Evolutionary conservation across 768 basidiomycete genomes (phyloP).

Genomic region (Chlorophyllum brunneum): DNA sequence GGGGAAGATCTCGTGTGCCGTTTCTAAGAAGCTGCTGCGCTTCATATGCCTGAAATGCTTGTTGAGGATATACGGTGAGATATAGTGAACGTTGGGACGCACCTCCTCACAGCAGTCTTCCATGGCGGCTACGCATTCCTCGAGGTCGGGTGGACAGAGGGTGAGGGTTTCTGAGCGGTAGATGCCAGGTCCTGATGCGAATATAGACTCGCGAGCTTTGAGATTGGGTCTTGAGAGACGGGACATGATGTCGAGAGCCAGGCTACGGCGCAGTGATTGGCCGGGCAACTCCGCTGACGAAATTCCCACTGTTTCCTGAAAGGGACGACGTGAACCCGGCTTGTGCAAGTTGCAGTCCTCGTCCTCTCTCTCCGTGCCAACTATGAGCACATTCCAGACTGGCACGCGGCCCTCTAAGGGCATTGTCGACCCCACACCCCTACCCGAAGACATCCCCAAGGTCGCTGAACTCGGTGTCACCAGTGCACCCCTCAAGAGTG

Average conservation of each 20-base stretch:
- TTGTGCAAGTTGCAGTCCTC: conserved; percentile 8
- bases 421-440: conserved; percentile 62
- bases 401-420: conserved; percentile 44
- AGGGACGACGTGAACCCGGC: conserved; percentile 12
- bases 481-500: conserved; percentile 92
- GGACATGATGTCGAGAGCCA: conserved; percentile 32
- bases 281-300: conserved; percentile 3
- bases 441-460: conserved; percentile 62
- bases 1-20: conserved; percentile 67
- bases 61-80: neutral
- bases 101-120: conserved; percentile 83
- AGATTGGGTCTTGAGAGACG: conserved; percentile 49
- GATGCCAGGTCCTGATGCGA: conserved; percentile 61
- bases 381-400: conserved; percentile 52
- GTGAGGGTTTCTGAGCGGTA: conserved; percentile 62
- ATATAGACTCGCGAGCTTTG: conserved; percentile 65
- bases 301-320: conserved; percentile 12
- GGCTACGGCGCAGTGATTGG: conserved; percentile 6
- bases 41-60: conserved; percentile 49
- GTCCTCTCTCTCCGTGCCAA: conserved; percentile 16
- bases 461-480: conserved; percentile 87
- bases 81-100: conserved; percentile 8
- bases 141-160: conserved; percentile 65
- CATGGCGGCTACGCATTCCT: conserved; percentile 74
- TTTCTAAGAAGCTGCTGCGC: conserved; percentile 65